Evolutionary conservation across 2,329 filamentous ascomycete genomes (phyloP).

Genomic region (Myrmaecium sp.): DNA sequence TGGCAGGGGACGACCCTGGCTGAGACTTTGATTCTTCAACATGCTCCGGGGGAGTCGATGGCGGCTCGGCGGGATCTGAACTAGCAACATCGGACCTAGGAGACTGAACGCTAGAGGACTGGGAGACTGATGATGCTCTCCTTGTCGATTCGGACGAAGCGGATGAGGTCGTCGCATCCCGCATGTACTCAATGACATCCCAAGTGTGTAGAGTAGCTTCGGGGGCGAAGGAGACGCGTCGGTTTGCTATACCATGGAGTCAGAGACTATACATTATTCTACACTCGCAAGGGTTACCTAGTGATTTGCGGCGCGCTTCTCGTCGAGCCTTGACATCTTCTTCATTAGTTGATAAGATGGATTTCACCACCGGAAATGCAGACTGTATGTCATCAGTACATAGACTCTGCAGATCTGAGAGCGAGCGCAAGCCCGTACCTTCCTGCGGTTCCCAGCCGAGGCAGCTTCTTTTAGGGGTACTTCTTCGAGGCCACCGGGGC

Average conservation of each 20-base stretch:
- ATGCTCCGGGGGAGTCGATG: conserved; percentile 46
- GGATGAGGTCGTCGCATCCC: conserved; percentile 65
- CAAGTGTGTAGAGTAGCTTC: conserved; percentile 96
- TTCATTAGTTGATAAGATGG: conserved; percentile 39
- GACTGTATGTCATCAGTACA: conserved; percentile 18
- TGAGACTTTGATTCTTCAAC: conserved; percentile 42
- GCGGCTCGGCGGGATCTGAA: conserved; percentile 37
- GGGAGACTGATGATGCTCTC: conserved; percentile 46
- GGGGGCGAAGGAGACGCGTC: conserved; percentile 89
- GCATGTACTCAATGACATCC: conserved; percentile 78
- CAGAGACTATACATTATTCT: conserved; percentile 6
- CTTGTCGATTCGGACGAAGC: conserved; percentile 58
- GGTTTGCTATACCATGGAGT: conserved; percentile 40
- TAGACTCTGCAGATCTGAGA: not conserved
- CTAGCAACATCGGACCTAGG: conserved; percentile 13
- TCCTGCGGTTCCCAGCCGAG: conserved; percentile 60
- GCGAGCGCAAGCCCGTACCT: conserved; percentile 36
- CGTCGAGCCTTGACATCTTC: conserved; percentile 47
- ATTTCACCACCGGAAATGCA: conserved; percentile 33
- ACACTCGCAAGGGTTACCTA: conserved; percentile 34
- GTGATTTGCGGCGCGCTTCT: conserved; percentile 79
- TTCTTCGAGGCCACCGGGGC: conserved; percentile 79
- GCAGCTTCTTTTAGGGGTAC: conserved; percentile 52
- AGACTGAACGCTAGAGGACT: conserved; percentile 12
- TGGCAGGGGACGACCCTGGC: conserved; percentile 41